Base-by-base conservation (phyloP, 768 basidiomycete genomes). In the Candolleomyces efflorescens region DNA sequence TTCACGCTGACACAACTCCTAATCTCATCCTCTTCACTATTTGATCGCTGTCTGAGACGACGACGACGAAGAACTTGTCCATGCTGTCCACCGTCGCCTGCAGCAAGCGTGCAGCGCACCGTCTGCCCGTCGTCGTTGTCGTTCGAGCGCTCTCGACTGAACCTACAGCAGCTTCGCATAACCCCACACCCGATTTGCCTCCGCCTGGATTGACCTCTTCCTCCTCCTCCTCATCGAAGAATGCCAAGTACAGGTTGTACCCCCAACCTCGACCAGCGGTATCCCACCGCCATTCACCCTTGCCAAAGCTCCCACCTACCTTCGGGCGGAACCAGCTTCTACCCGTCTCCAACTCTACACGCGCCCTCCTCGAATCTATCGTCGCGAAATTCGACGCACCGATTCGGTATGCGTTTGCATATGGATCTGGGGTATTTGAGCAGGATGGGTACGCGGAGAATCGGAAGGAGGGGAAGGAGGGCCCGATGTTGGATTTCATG, bases 321-420 rank as follows among this genome's bases (percentile, higher is more conserved):
- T 92, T 93, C 71, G 92, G 92, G 20, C 78, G 82, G 32, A 94
- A 94, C 69, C 92, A 94, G 71, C 77, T 92, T 5, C 77, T 94
- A 0, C 82, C 87, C 0, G 92, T 94, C 7, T 79, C 90, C 12
- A 86, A 87, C 67, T 85, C 88, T 23, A 93, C 88, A 2, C 83
- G 92, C 3, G 86, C 89, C 3, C 75, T 93, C 23, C 80, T 96
- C 15, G 90, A 94, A 67, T 78, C 80, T 59, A 87, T 98, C 56
- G 87, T 97, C 36, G 75, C 76, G 13, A 79, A 84, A 49, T 96
- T 98, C 65, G 82, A 92, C 43, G 92, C 92, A 0, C 95, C 95
- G 10, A 90, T 98, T 50, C 87, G 95, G 20, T 98, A 96, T 77
- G 97, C 95, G 0, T 94, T 98, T 67, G 97, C 97, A 0, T 99